Evolutionary conservation across 2,329 filamentous ascomycete species (phyloP), one percentile per base, ranked within the genome.

Genomic region (Sclerotinia spermophila): DNA sequence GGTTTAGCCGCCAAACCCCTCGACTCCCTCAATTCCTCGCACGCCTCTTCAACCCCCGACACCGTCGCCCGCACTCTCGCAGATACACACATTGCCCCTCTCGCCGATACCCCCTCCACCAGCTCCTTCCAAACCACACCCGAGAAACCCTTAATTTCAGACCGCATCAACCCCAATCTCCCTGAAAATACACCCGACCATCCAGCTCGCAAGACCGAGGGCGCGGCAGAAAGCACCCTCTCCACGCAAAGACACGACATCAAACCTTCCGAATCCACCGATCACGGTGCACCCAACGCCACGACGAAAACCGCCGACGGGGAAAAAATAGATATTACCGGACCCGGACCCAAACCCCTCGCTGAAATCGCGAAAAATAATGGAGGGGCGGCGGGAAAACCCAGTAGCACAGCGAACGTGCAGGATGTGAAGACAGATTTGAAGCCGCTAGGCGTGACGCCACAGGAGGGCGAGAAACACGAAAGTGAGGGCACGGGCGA

Each of bases 311-410:
- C n/a, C n/a, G 71, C 56, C 6, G 53, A 65, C 17, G 17, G 2
- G 3, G 24, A 62, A 15, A 60, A 53, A 6, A 45, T 68, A 24
- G 64, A 70, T 38, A 24, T 55, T 3, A 68, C 10, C 38, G 68
- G 60, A 13, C 27, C 59, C 4, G 67, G 59, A 17, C 61, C 72
- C 2, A 65, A 71, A 33, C 62, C 59, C 1, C 75, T 77, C 13
- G 79, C 78, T 24, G 76, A 80, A 65, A 78, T 79, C 61, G 73
- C 78, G 8, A 67, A 74, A 24, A 76, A 77, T 67, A 72, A 13
- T 73, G 75, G 75, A 40, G 74, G 78, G 72, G 72, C 74, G 55
- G 72, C 77, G 24, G 40, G n/a, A 21, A 56, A 33, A 40, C 45
- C 62, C n/a, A 51, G 44, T 6, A 65, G 62, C 5, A 65, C 62